Base-by-base conservation (phyloP, 1,139 yeast species). In the Geotrichum phurueaensis region DNA sequence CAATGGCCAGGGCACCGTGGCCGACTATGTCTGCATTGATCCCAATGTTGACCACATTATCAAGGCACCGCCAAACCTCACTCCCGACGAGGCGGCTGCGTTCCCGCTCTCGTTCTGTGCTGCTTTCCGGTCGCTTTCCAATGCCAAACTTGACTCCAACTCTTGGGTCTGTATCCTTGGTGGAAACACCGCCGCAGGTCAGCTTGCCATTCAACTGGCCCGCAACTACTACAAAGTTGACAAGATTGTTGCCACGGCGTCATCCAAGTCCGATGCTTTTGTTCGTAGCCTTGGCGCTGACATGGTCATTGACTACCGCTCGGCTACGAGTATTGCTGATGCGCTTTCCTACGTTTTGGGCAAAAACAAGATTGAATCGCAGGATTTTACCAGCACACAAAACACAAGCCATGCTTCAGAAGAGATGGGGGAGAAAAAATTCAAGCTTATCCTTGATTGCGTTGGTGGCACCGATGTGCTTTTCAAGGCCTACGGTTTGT, bases 141-240 rank as follows among this genome's bases (percentile, higher is more conserved):
- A 65, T 60, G 72, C 75, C 57, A 69, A 70, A 56, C 70, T 68
- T 50, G 70, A 67, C 62, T 60, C 62, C 53, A 60, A 65, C 9
- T 69, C 73, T 12, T 75, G 75, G 63, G 80, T 87, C 1, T 75
- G 88, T 56, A 77, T 89, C 49, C 77, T 87, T 62, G 96, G 96
- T 52, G 94, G 87, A 15, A 83, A 89, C 4, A 83, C 95, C 0
- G 77, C 86, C 15, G 88, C 86, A 5, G 96, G 94, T 1, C 72
- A 83, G 63, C 80, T 77, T 73, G 79, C 81, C 1, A 76, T 84
- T 36, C 90, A 86, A 69, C 68, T 87, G 29, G 80, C 85, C 29
- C 84, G 81, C 65, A 69, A 76, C 18, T 71, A 75, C 74, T 79
- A 55, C 29, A 58, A 56, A 2, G 79, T 82, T 3, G 71, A 71